Percentiles rank a stretch among this genome's conserved stretches.
These are phyloP conservation scores for Teunomyces atbi DNA, from an alignment of 805 yeast species.

Conservation along the genomic window DNA sequence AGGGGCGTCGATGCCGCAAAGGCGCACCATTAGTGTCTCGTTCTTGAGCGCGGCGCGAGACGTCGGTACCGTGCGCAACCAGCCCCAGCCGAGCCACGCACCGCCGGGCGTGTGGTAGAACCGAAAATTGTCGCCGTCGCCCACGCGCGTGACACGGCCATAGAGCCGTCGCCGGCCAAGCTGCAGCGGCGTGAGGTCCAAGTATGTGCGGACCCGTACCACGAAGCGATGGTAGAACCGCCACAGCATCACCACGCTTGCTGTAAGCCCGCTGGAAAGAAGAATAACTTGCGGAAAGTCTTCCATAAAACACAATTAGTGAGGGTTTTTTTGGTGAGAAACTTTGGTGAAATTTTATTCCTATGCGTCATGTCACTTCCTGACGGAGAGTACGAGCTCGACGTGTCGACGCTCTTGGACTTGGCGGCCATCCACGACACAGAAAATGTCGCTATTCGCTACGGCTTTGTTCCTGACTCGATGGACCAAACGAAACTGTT, in stretches of 20 bases:
- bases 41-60: conserved; percentile 47
- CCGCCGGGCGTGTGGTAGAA: conserved; percentile 96
- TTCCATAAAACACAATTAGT: background rate
- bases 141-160: conserved; percentile 86
- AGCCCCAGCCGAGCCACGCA: conserved; percentile 83
- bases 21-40: conserved; percentile 74
- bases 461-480: conserved; percentile 41
- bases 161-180: conserved; percentile 26
- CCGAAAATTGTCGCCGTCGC: conserved; percentile 94
- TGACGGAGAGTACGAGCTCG: conserved; percentile 46
- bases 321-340: background rate
- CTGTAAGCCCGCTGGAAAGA: conserved; percentile 34
- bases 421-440: conserved; percentile 10
- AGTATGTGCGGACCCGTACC: conserved; percentile 32
- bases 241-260: conserved; percentile 26
- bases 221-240: conserved; percentile 33
- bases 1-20: conserved; percentile 96
- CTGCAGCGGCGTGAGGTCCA: conserved; percentile 37
- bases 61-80: conserved; percentile 70
- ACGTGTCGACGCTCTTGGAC: conserved; percentile 12
- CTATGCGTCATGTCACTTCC: conserved; percentile 28
- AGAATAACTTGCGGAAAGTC: conserved; percentile 35
- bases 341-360: too few species aligned
- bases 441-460: conserved; percentile 31
- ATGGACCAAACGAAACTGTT: conserved; percentile 37